Evolutionary conservation across 2,329 filamentous ascomycete species (phyloP).

Genomic region (Pezicula rhizophila): DNA sequence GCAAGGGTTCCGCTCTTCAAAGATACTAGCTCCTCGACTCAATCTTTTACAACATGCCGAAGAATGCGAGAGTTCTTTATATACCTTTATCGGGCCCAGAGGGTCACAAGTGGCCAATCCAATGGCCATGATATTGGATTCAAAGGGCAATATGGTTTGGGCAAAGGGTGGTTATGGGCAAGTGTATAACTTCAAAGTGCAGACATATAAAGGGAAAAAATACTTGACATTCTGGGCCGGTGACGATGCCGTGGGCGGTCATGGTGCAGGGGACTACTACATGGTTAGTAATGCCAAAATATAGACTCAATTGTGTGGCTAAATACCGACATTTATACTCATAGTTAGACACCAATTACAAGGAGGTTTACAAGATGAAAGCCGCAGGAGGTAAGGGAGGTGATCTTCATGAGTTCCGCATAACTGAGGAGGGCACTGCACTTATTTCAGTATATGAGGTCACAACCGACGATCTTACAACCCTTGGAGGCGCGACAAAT

Average conservation of each 20-base stretch:
- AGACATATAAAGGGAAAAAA: conserved; percentile 35
- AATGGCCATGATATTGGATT: conserved; percentile 39
- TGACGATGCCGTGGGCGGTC: conserved; percentile 37
- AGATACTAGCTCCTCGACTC: conserved; percentile 29
- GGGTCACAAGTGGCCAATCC: conserved; percentile 27
- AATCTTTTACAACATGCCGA: conserved; percentile 24
- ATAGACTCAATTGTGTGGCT: too few relatives aligned
- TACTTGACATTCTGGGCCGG: conserved; percentile 46
- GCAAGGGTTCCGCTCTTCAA: conserved; percentile 27
- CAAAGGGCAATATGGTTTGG: conserved; percentile 39
- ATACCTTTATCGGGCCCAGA: conserved; percentile 34
- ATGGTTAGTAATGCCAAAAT: conserved; percentile 30
- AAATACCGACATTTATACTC: background rate
- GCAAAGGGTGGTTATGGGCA: conserved; percentile 29
- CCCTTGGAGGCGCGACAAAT: conserved; percentile 26
- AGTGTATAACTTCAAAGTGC: conserved; percentile 40
- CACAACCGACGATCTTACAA: conserved; percentile 31
- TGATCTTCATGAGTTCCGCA: conserved; percentile 38
- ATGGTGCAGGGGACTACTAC: conserved; percentile 39
- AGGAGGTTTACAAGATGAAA: conserved; percentile 31
- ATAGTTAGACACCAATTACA: conserved; percentile 21
- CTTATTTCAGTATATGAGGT: conserved; percentile 34
- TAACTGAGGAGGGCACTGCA: conserved; percentile 35
- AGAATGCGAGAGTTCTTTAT: conserved; percentile 33
- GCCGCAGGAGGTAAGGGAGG: conserved; percentile 22